Evolutionary conservation across 345 rosid genomes (phyloP).

Genomic region (Citrus sp.): DNA sequence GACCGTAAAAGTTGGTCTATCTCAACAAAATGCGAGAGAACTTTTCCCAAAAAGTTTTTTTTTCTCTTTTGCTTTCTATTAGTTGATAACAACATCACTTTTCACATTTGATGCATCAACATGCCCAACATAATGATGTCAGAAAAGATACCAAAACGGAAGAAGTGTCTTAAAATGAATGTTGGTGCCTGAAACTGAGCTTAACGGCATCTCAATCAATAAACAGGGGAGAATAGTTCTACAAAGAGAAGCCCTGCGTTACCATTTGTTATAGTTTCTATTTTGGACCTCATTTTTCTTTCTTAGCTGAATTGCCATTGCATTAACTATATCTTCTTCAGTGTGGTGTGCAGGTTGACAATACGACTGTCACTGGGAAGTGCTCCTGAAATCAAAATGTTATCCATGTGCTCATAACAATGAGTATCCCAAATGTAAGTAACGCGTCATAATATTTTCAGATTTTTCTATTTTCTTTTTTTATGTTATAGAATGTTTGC

Average conservation of each 20-base stretch:
- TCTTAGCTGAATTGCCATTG: neutral
- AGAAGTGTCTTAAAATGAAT: no score
- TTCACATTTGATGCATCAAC: no score
- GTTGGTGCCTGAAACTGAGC: no score
- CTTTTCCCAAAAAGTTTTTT: no score
- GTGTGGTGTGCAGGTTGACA: conserved; percentile 48
- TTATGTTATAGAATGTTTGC: conserved; percentile 52
- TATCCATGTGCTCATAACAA: conserved; percentile 48
- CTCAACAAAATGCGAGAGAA: no score
- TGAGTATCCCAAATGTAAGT: conserved; percentile 63
- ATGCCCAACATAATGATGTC: no score
- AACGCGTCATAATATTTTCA: neutral
- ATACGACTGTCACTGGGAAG: conserved; percentile 55
- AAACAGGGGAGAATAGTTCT: neutral
- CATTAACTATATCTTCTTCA: conserved; percentile 22
- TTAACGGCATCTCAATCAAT: neutral
- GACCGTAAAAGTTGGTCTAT: no score
- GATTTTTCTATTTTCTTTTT: conserved; percentile 14
- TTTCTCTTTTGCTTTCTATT: no score
- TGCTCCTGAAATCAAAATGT: conserved; percentile 36
- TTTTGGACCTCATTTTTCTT: neutral
- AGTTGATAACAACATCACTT: no score
- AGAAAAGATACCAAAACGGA: no score
- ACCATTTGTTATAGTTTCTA: neutral
- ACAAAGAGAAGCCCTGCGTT: neutral